Base-by-base conservation (phyloP, 208 protist species). In the Tritrichomonas musculus region DNA sequence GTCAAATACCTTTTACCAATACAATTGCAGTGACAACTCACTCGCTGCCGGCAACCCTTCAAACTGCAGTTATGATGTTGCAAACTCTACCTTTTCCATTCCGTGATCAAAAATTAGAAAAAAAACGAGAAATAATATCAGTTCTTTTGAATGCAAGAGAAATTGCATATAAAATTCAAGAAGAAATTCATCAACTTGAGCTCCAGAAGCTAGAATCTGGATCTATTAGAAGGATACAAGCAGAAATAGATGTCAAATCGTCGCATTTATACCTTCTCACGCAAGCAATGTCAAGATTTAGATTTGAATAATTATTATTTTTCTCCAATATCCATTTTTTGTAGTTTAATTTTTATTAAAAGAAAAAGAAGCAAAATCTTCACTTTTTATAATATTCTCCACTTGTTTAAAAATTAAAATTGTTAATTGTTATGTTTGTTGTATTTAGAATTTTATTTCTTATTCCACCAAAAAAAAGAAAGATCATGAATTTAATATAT, bases 61-160 rank as follows among this genome's bases (percentile, higher is more conserved):
- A 88, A 57, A 88, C 77, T 39, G 41, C 44, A 8, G 27, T 88
- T 57, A 25, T 44, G 30, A 88, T 57, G 8, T 33, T 88, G 5
- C 77, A 88, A 88, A 88, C 77, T 20, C 47, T 88, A 9, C 77
- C 77, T 57, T 88, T 88, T 36, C 77, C 77, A 22, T 88, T 88
- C 47, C 25, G 77, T 39, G 47, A 53, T 39, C 77, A 88, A 27
- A 88, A 88, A 27, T 20, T 88, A 0, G 77, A 88, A 30, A 88
- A 88, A 33, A 88, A 88, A 33, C 33, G 47, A 88, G 77, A 88
- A 39, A 88, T 88, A 20, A 88, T 88, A 17, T 25, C 27, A 22
- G n/a, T 53, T 57, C 36, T 88, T 5, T 27, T 88, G 8, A 88
- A 88, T 33, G 77, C 77, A 33, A 53, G 77, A n/a, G 77, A 88